A percentile compares a stretch with the other conserved stretches of the same genome.
Conservation (phyloP, 2,329 filamentous ascomycete species). For the Epichloe baconii region DNA sequence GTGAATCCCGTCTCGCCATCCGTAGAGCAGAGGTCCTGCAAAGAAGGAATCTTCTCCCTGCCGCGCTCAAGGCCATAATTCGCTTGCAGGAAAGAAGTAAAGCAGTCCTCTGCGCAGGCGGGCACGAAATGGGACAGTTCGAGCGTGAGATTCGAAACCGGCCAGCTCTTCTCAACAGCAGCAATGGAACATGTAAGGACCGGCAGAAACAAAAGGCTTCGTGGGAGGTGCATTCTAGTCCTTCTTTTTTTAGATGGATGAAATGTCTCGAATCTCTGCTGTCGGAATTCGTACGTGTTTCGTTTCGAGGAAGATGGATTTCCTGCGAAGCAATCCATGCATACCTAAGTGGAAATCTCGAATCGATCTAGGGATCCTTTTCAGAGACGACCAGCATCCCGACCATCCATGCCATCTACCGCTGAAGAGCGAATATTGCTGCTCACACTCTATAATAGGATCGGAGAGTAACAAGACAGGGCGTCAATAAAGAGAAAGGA, state of each 20-base stretch:
- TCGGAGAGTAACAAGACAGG: neutral
- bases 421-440: neutral
- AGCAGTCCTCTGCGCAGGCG: slow-evolving; percentile 45
- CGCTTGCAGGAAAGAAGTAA: slow-evolving; percentile 46
- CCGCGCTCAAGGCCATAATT: slow-evolving; percentile 43
- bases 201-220: slow-evolving; percentile 13
- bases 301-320: neutral
- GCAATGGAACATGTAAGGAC: slow-evolving; percentile 17
- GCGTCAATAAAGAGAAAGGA: neutral
- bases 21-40: slow-evolving; percentile 51
- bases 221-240: slow-evolving; percentile 23
- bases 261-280: no score
- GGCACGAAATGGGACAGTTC: slow-evolving; percentile 36
- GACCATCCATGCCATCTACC: neutral
- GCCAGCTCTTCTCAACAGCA: slow-evolving; percentile 14
- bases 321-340: neutral
- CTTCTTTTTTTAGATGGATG: neutral
- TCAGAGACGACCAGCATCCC: slow-evolving; percentile 8
- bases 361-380: slow-evolving; percentile 4
- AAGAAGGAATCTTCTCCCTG: slow-evolving; percentile 31
- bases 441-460: neutral
- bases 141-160: slow-evolving; percentile 15
- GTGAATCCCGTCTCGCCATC: slow-evolving; percentile 50
- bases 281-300: neutral
- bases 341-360: slow-evolving; percentile 9